These are phyloP conservation scores for Pisolithus orientalis DNA, from an alignment of 768 basidiomycete genomes.

Conservation along the genomic window DNA sequence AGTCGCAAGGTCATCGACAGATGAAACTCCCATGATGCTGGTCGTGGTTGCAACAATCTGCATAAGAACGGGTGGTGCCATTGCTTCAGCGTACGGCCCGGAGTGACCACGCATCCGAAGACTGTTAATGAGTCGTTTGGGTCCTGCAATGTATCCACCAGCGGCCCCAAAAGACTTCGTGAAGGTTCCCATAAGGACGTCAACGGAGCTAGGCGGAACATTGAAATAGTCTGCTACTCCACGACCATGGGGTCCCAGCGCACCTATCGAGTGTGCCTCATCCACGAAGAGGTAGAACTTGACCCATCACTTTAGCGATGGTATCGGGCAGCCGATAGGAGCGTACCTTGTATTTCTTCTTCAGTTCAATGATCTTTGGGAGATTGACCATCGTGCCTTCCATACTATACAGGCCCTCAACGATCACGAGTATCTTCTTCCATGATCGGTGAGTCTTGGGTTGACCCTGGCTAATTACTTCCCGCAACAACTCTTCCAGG, in stretches of 20 bases:
- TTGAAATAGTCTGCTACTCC: slow-evolving; percentile 95
- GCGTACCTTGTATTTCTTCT: slow-evolving; percentile 88
- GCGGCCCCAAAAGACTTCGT: slow-evolving; percentile 93
- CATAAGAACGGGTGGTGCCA: slow-evolving; percentile 84
- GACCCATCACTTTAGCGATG: neutral
- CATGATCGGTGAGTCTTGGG: slow-evolving; percentile 97
- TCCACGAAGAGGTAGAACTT: slow-evolving; percentile 96
- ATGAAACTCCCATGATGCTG: slow-evolving; percentile 86
- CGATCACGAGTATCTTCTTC: slow-evolving; percentile 95
- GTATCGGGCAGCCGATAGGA: neutral
- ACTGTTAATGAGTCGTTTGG: slow-evolving; percentile 70
- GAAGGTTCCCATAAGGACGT: slow-evolving; percentile 98
- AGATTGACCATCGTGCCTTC: slow-evolving; percentile 92
- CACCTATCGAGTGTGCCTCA: slow-evolving; percentile 97
- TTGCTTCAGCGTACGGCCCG: slow-evolving; percentile 81
- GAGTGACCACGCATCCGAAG: slow-evolving; percentile 79
- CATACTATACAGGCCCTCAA: slow-evolving; percentile 97
- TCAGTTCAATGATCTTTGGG: slow-evolving; percentile 77
- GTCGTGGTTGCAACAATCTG: slow-evolving; percentile 92
- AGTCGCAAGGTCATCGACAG: slow-evolving; percentile 28
- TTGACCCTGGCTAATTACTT: slow-evolving; percentile 95
- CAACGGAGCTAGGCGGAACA: slow-evolving; percentile 71
- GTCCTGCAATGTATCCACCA: slow-evolving; percentile 91
- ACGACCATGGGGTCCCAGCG: slow-evolving; percentile 89
- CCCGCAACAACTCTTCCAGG: slow-evolving; percentile 74